Base-by-base conservation (phyloP, 495 filamentous ascomycete species). In the Trichoderma virens region DNA sequence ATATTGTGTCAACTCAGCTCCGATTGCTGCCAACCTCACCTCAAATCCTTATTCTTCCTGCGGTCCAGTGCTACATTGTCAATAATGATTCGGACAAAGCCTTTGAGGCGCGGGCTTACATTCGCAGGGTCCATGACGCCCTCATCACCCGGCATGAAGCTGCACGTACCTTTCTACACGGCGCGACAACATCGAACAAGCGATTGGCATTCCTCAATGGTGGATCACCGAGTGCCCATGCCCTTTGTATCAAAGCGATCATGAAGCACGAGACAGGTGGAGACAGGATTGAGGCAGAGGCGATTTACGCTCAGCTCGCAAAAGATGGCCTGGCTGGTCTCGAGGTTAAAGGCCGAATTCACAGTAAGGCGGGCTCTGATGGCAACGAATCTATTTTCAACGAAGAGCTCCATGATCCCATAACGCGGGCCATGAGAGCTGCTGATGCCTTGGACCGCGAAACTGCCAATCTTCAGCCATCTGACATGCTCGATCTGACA, bases 171-270 rank as follows among this genome's bases (percentile, higher is more conserved):
- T 84, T 84, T 69, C 67, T 84, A 31, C 66, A 68, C 43, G 68
- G 70, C 34, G 75, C 79, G 1, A 75, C 71, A 7, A 64, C 70
- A 18, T 67, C 69, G 45, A 73, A 77, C 31, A 79, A 74, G 61
- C 78, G 77, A 38, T 66, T 83, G 1, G 79, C 83, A 11, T 82
- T 84, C 63, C 71, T 79, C 64, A 75, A 83, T 68, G 82, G 81
- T 9, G 80, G 82, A 5, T 80, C 77, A 9, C 73, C 78, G 16
- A 71, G 76, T 51, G 80, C 80, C 1, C 74, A 77, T 51, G 65
- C 74, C 32, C 67, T 70, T 28, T 83, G 81, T 63, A 70, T 84
- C 9, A 62, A 68, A 8, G 68, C 71, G 31, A 82, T 84, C 60
- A 75, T 70, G 67, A 65, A 76, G 62, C 67, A 78, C 59, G 47